These are phyloP conservation scores for Zea luxurians DNA, from an alignment of 176 grass and related monocot species.

Conservation along the genomic window DNA sequence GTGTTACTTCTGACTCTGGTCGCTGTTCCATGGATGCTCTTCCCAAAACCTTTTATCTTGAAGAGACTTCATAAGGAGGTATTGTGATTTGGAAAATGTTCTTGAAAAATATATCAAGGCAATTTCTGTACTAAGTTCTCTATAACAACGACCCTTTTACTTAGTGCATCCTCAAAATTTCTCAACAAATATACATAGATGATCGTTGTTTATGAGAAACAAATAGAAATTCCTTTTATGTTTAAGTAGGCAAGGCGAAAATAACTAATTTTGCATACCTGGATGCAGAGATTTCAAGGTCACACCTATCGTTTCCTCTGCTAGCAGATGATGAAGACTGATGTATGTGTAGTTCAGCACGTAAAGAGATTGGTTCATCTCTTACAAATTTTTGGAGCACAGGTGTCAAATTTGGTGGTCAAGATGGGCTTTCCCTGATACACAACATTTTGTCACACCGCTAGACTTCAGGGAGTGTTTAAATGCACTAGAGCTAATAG, in stretches of 20 bases:
- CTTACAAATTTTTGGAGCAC: slow-evolving; percentile 44
- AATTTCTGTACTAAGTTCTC: neutral
- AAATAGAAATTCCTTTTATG: neutral
- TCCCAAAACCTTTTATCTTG: slow-evolving; percentile 93
- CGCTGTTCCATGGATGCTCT: slow-evolving; percentile 99
- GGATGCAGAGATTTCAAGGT: slow-evolving; percentile 92
- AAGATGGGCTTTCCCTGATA: slow-evolving; percentile 44
- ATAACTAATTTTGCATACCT: slow-evolving; percentile 23
- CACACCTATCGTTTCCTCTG: slow-evolving; percentile 80
- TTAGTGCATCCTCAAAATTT: neutral
- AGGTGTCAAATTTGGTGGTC: slow-evolving; percentile 33
- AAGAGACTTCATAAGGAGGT: slow-evolving; percentile 93
- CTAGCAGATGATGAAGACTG: slow-evolving; percentile 81
- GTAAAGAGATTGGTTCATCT: slow-evolving; percentile 43
- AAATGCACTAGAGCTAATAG: too few species aligned
- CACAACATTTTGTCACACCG: slow-evolving; percentile 44
- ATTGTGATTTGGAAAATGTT: slow-evolving; percentile 31
- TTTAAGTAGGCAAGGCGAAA: slow-evolving; percentile 15
- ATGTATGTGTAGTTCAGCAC: slow-evolving; percentile 33
- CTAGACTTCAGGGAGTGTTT: too few species aligned
- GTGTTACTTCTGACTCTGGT: slow-evolving; percentile 80
- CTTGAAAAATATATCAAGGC: neutral
- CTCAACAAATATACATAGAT: neutral
- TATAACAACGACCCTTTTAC: neutral
- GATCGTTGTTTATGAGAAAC: slow-evolving; percentile 9